These are phyloP conservation scores for Penstemon eatonii DNA, from an alignment of 257 asterid species.

Conservation along the genomic window DNA sequence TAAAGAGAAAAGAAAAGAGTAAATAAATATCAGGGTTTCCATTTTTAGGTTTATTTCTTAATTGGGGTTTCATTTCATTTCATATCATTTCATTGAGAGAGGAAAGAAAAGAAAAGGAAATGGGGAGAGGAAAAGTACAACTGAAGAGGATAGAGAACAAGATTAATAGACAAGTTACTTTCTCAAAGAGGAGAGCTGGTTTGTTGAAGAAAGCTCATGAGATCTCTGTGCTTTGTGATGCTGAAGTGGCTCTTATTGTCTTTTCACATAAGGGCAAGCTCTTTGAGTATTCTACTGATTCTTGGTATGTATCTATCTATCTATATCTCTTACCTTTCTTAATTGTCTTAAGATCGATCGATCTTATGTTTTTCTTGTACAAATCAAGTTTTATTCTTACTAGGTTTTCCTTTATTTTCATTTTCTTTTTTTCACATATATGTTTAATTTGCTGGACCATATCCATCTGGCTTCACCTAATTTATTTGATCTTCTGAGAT, in stretches of 20 bases:
- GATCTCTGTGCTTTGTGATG: conserved; percentile 82
- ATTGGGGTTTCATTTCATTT: too few species aligned
- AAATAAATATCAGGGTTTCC: conserved; percentile 19
- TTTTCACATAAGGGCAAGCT: conserved; percentile 81
- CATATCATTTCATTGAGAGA: not conserved
- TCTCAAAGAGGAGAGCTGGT: conserved; percentile 79
- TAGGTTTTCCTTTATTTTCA: too few species aligned
- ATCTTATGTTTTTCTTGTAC: too few species aligned
- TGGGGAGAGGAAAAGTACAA: conserved; percentile 90
- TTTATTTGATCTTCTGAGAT: too few species aligned
- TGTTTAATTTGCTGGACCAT: too few species aligned
- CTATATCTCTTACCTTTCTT: not conserved
- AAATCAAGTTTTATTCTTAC: too few species aligned
- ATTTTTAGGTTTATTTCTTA: conserved; percentile 3
- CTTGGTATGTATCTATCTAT: conserved; percentile 41
- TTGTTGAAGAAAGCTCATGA: conserved; percentile 82
- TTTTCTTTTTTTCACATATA: too few species aligned
- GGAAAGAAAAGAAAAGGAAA: not conserved
- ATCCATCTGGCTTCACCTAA: too few species aligned
- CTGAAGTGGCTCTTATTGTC: conserved; percentile 74
- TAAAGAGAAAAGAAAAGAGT: too few species aligned
- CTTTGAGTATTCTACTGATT: conserved; percentile 71
- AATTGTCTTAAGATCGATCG: not conserved
- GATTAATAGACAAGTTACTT: conserved; percentile 81
- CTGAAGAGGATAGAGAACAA: conserved; percentile 81